These are phyloP conservation scores for Blastomyces percursus DNA, from an alignment of 2,329 filamentous ascomycete genomes.

Conservation along the genomic window DNA sequence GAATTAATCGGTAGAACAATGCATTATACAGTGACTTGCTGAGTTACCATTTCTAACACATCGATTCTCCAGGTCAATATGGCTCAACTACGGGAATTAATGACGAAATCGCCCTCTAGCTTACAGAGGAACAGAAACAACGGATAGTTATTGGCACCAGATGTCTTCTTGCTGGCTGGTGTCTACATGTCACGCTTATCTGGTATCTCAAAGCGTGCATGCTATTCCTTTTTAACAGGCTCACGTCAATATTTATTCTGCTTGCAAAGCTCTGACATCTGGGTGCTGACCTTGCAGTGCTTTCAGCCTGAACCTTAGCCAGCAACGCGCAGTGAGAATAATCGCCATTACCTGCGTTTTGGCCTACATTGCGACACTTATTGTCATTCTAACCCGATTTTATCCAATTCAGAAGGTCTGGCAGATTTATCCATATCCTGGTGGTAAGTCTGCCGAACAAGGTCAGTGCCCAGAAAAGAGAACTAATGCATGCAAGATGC, in stretches of 20 bases:
- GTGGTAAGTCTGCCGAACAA: constrained; percentile 19
- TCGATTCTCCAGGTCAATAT: constrained; percentile 23
- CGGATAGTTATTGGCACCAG: constrained; percentile 26
- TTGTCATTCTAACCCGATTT: constrained; percentile 30
- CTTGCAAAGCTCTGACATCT: background rate
- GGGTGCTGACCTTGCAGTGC: background rate
- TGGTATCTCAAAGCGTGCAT: constrained; percentile 36
- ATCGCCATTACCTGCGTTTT: constrained; percentile 22
- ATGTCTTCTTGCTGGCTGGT: constrained; percentile 30
- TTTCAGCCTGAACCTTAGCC: constrained; percentile 25
- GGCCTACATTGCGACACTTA: constrained; percentile 26
- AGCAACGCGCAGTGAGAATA: constrained; percentile 31
- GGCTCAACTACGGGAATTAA: constrained; percentile 33
- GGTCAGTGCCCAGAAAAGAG: background rate
- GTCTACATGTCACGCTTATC: constrained; percentile 34
- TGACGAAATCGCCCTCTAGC: constrained; percentile 21
- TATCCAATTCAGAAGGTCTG: constrained; percentile 31
- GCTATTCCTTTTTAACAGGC: constrained; percentile 35
- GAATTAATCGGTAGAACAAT: constrained; percentile 17
- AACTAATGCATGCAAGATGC: constrained; percentile 17
- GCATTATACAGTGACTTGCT: background rate
- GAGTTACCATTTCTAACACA: constrained; percentile 1
- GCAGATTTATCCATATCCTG: constrained; percentile 35
- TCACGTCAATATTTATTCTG: constrained; percentile 27
- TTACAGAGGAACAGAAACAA: constrained; percentile 23